These are phyloP conservation scores for Chrysosphaeria jannelii DNA, from an alignment of 2,329 filamentous ascomycete genomes.

Conservation along the genomic window DNA sequence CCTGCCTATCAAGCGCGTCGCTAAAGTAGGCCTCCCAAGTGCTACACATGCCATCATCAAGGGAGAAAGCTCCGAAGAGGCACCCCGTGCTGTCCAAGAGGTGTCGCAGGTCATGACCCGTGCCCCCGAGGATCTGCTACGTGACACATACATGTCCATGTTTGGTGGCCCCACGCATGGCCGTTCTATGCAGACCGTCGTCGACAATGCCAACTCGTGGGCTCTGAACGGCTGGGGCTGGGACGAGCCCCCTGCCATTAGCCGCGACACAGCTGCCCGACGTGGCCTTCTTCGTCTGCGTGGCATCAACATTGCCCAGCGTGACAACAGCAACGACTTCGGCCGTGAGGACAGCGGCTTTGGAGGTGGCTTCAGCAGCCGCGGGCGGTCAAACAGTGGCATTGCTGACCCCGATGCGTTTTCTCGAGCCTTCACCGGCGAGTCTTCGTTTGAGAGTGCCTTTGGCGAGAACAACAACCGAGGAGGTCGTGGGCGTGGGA, in stretches of 20 bases:
- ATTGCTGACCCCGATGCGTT: too few relatives aligned
- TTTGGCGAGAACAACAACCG: too few relatives aligned
- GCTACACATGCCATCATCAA: too few relatives aligned
- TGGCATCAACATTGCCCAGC: constrained; percentile 2
- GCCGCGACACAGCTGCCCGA: constrained; percentile 5
- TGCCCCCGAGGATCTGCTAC: constrained; percentile 13
- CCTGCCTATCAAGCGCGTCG: constrained; percentile 29
- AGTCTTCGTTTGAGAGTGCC: too few relatives aligned
- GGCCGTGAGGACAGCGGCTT: background rate
- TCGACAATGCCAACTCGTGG: constrained; percentile 24
- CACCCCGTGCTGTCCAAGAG: constrained; percentile 15
- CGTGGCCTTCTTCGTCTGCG: constrained; percentile 2
- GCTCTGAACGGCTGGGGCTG: constrained; percentile 19
- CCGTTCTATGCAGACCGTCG: constrained; percentile 11
- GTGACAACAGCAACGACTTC: background rate
- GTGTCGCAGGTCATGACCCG: constrained; percentile 13
- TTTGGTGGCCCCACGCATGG: constrained; percentile 15
- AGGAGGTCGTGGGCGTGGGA: too few relatives aligned
- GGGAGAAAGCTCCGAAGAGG: constrained; percentile 8
- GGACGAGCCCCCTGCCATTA: constrained; percentile 13
- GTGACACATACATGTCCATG: constrained; percentile 21
- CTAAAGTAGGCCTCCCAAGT: too few relatives aligned
- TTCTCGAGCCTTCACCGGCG: too few relatives aligned
- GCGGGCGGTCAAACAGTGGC: too few relatives aligned
- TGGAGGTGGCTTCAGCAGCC: too few relatives aligned